Evolutionary conservation across 2,329 filamentous ascomycete species (phyloP), one percentile per base, ranked within the genome.

Genomic region (Penicillium sp.): DNA sequence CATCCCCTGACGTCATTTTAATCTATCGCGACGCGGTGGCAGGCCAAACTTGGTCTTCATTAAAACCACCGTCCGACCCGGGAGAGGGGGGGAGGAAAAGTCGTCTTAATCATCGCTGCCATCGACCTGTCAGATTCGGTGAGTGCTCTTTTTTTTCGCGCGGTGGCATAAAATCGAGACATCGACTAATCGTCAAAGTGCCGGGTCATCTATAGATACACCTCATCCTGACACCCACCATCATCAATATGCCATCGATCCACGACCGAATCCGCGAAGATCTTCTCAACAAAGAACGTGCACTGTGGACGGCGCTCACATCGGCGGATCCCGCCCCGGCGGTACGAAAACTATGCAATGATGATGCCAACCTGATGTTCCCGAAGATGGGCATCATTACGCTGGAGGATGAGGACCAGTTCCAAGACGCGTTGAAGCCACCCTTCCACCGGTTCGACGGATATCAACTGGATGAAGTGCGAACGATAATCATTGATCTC

Each of bases 211-310:
- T n/a, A n/a, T n/a, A n/a, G n/a, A n/a, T n/a, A n/a, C n/a, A 30
- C 17, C 30, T 23, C 13, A 17, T 9, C 3, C 20, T 37, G 27
- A 21, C 23, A 29, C 2, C 23, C 33, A 32, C 17, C 32, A 1
- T 20, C 33, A 17, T 36, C 53, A 55, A 33, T 45, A 73, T 73
- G 70, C 63, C 69, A 24, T 54, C 63, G 27, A 72, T 73, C 39
- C 66, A 72, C 63, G 68, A 72, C 18, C 67, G 69, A 12, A 73
- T 72, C 55, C 65, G 66, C 33, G 56, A 71, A 12, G 69, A 72
- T 41, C 60, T 73, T 42, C 55, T 68, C 43, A 54, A 60, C 50
- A 68, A 69, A 47, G 69, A 72, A 51, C 68, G 64, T n/a, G 63
- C 64, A 0, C 63, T 73, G 7, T 73, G 70, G 70, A 71, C 68